Evolutionary conservation across 495 filamentous ascomycete genomes (phyloP).

Genomic region (Diplogelasinospora grovesii): DNA sequence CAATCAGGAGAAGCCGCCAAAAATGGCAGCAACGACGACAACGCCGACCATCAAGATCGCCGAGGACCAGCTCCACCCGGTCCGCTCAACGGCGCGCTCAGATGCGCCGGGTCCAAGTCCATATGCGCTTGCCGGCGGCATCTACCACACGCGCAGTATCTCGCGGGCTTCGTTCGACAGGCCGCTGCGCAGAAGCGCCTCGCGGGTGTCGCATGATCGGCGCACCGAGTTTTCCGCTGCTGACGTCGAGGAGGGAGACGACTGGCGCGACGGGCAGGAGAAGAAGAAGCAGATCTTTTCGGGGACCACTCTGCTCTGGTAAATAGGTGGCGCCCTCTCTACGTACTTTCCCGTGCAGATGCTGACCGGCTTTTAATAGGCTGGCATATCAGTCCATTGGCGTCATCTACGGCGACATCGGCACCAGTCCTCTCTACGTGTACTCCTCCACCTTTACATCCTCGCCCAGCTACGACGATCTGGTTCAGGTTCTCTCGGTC

Average conservation of each 20-base stretch:
- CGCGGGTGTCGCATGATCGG: slow-evolving; percentile 17
- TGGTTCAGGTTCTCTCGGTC: slow-evolving; percentile 64
- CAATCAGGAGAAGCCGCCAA: too few relatives aligned
- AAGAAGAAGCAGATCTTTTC: slow-evolving; percentile 40
- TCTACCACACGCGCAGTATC: slow-evolving; percentile 34
- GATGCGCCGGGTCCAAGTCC: background rate
- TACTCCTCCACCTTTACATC: slow-evolving; percentile 61
- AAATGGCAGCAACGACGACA: background rate
- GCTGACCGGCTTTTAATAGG: slow-evolving; percentile 6
- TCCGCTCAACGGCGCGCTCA: slow-evolving; percentile 2
- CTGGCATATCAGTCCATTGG: slow-evolving; percentile 65
- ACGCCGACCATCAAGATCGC: slow-evolving; percentile 9
- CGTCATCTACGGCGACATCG: slow-evolving; percentile 73
- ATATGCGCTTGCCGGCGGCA: slow-evolving; percentile 30
- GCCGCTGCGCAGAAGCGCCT: slow-evolving; percentile 19
- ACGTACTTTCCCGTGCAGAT: too few relatives aligned
- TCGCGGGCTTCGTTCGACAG: slow-evolving; percentile 19
- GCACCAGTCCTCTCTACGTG: slow-evolving; percentile 64
- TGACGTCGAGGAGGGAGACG: slow-evolving; percentile 33
- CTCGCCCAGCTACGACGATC: slow-evolving; percentile 50
- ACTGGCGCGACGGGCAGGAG: slow-evolving; percentile 28
- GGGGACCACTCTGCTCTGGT: slow-evolving; percentile 39
- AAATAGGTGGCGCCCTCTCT: too few relatives aligned
- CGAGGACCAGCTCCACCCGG: slow-evolving; percentile 5
- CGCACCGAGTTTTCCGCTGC: slow-evolving; percentile 12